Conservation (phyloP, 768 basidiomycete species). For the Suillus plorans region DNA sequence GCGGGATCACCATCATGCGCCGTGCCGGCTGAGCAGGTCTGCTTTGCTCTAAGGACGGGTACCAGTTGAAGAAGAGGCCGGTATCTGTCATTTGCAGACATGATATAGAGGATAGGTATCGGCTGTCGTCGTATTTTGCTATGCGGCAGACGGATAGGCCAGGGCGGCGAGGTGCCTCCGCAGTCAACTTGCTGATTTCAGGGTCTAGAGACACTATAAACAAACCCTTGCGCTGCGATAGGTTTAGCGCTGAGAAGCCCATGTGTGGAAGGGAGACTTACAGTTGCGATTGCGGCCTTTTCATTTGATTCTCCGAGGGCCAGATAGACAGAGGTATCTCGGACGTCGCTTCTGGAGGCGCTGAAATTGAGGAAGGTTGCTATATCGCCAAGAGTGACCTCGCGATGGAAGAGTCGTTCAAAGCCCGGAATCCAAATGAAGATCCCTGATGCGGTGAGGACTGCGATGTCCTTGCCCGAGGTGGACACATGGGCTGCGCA, state of each 20-base stretch:
- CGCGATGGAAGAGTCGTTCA: slow-evolving; percentile 25
- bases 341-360: slow-evolving; percentile 5
- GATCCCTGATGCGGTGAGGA: slow-evolving; percentile 25
- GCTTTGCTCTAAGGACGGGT: slow-evolving; percentile 20
- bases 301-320: slow-evolving; percentile 42
- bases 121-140: slow-evolving; percentile 15
- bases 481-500: slow-evolving; percentile 42
- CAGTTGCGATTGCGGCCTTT: slow-evolving; percentile 49
- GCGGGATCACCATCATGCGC: background rate
- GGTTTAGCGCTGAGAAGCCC: background rate
- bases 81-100: slow-evolving; percentile 59
- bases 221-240: slow-evolving; percentile 22
- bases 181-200: slow-evolving; percentile 17
- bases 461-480: slow-evolving; percentile 41
- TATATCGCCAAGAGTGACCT: slow-evolving; percentile 42
- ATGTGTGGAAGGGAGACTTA: slow-evolving; percentile 22
- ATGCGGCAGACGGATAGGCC: slow-evolving; percentile 24
- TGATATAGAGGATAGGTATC: slow-evolving; percentile 31
- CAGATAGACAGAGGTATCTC: slow-evolving; percentile 43
- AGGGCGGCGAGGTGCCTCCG: slow-evolving; percentile 34
- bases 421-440: slow-evolving; percentile 29
- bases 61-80: slow-evolving; percentile 51
- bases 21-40: background rate
- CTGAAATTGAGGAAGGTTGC: slow-evolving; percentile 26
- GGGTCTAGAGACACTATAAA: slow-evolving; percentile 25